Evolutionary conservation across 2,329 filamentous ascomycete genomes (phyloP).

Genomic region (Incumbomyces lentus): DNA sequence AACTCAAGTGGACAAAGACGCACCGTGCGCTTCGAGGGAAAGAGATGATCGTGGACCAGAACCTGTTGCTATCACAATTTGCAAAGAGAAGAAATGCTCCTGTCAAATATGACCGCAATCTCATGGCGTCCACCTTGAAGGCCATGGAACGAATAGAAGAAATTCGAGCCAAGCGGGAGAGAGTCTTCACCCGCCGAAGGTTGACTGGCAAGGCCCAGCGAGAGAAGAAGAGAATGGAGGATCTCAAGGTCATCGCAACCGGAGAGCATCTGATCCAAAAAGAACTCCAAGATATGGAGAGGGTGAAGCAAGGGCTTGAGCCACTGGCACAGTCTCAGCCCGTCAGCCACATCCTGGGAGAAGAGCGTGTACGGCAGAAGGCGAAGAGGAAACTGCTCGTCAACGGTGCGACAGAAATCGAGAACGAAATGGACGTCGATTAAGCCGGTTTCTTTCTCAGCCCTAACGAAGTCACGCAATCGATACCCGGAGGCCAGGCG

Average conservation of each 20-base stretch:
- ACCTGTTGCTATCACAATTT: conserved; percentile 62
- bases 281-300: conserved; percentile 49
- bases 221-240: conserved; percentile 65
- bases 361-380: conserved; percentile 33
- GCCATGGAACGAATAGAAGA: conserved; percentile 87
- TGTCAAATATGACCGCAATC: conserved; percentile 88
- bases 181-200: conserved; percentile 85
- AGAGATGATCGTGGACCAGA: conserved; percentile 85
- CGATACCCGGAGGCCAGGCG: conserved; percentile 10
- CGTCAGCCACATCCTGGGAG: conserved; percentile 29
- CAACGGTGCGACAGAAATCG: conserved; percentile 33
- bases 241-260: conserved; percentile 80
- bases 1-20: conserved; percentile 94
- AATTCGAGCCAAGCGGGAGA: conserved; percentile 72
- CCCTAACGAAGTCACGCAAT: not conserved
- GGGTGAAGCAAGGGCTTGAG: conserved; percentile 30
- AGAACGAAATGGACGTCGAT: conserved; percentile 40
- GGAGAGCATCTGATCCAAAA: conserved; percentile 86
- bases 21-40: conserved; percentile 78
- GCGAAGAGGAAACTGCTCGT: conserved; percentile 35
- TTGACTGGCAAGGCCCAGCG: conserved; percentile 71
- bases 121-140: conserved; percentile 74
- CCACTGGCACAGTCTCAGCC: conserved; percentile 22
- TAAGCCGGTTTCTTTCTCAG: conserved; percentile 20
- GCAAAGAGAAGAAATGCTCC: conserved; percentile 87